Base-by-base conservation (phyloP, 805 yeast species). In the Wickerhamiella sergipiensis region DNA sequence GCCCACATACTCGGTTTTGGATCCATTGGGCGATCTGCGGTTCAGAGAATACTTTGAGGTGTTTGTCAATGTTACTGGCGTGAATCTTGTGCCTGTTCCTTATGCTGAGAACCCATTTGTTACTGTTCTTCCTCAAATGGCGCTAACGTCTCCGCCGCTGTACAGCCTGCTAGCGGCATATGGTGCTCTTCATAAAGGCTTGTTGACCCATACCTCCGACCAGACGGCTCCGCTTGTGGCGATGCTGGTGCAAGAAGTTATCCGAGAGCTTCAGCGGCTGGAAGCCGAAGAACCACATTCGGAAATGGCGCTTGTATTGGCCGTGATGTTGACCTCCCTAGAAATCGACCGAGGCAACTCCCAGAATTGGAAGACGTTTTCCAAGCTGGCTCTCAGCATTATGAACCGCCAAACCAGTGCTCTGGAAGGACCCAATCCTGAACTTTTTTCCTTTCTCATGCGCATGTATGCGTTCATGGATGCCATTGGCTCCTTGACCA, bases 101-200 rank as follows among this genome's bases (percentile, higher is more conserved):
- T 80, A 80, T 58, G 68, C 65, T 19, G 78, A 76, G 15, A 80
- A 82, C 57, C 94, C 94, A 0, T 83, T 83, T 66, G 73, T 74
- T 53, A 73, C 73, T 12, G 67, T 81, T 7, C 64, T 85, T 12
- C 90, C 92, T 0, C 76, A 75, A 57, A 71, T 84, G 74, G 87
- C 90, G 1, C 68, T 80, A 52, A 76, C 78, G 4, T 48, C 53
- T 21, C 21, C n/a, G n/a, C 24, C 26, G 1, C 26, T 57, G 9
- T 45, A 53, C 22, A 52, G 46, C 3, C 19, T 57, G 31, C 50
- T 57, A 17, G 58, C 52, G 0, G 60, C 61, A 3, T 57, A 52
- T 23, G 61, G 59, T 6, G 60, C 59, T 3, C 24, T 50, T 13
- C 58, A 54, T 43, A 49, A 45, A 45, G 48, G 47, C 6, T 29